These are phyloP conservation scores for Patellifolia procumbens DNA, from an alignment of 179 eudicot species.

Conservation along the genomic window DNA sequence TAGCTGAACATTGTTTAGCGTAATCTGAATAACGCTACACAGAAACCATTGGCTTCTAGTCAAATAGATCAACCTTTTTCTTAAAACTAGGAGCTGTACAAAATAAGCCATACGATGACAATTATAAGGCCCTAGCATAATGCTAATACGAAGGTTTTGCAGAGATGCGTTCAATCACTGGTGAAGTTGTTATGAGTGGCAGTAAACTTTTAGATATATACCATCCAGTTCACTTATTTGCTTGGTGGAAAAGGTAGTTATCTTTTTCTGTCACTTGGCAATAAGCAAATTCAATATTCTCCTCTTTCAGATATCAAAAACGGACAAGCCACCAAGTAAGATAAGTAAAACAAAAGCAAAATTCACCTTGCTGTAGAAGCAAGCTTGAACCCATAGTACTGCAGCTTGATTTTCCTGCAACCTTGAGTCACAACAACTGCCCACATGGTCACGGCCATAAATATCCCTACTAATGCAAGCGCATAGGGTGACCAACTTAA, in stretches of 20 bases:
- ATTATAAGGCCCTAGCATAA: neutral
- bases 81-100: neutral
- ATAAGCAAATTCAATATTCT: neutral
- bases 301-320: neutral
- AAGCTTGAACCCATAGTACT: constrained; percentile 91
- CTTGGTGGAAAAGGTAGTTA: neutral
- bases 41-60: neutral
- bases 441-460: constrained; percentile 86
- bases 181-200: neutral
- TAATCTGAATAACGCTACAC: neutral
- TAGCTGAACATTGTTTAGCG: neutral
- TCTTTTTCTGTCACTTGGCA: neutral
- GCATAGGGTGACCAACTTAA: constrained; percentile 77
- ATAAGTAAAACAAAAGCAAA: neutral
- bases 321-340: neutral
- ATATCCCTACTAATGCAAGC: constrained; percentile 63
- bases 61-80: neutral
- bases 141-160: neutral
- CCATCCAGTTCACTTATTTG: neutral
- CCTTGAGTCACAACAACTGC: constrained; percentile 97
- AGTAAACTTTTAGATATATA: neutral
- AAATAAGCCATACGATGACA: neutral
- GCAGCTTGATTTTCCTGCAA: constrained; percentile 93
- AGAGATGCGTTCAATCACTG: neutral
- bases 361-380: constrained; percentile 85